A percentile compares a stretch with the other conserved stretches of the same genome.
Evolutionary conservation across 2,329 filamentous ascomycete species (phyloP).

Genomic region (Paramyrothecium sp.): DNA sequence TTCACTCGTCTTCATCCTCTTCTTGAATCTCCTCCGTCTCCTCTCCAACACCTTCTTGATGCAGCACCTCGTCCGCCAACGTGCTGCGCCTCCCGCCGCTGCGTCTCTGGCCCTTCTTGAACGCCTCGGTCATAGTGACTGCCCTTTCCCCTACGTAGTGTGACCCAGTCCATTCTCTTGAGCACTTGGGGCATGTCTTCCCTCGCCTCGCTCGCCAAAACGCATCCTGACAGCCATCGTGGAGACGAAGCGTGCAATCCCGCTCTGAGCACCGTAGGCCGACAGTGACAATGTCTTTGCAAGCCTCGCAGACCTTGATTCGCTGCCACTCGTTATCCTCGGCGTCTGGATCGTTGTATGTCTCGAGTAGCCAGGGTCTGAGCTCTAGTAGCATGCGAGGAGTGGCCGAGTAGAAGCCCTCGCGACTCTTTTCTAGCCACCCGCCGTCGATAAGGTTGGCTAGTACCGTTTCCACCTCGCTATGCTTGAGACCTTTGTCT

Average conservation of each 20-base stretch:
- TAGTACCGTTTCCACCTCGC: constrained; percentile 74
- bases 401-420: constrained; percentile 73
- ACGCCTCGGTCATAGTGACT: constrained; percentile 52
- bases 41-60: constrained; percentile 21
- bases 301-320: constrained; percentile 86
- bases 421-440: constrained; percentile 76
- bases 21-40: constrained; percentile 21
- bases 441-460: constrained; percentile 70
- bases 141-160: constrained; percentile 57
- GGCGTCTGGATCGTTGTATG: constrained; percentile 76
- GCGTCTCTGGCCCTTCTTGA: constrained; percentile 40
- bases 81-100: constrained; percentile 28
- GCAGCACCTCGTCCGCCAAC: constrained; percentile 32
- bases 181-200: constrained; percentile 64
- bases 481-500: constrained; percentile 66
- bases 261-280: constrained; percentile 73
- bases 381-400: constrained; percentile 83
- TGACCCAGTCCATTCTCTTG: constrained; percentile 45
- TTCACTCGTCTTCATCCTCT: constrained; percentile 10
- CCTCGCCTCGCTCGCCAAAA: constrained; percentile 68
- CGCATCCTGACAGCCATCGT: constrained; percentile 71
- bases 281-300: constrained; percentile 83
- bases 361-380: constrained; percentile 77
- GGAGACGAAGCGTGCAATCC: constrained; percentile 69
- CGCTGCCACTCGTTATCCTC: constrained; percentile 63